Evolutionary conservation across 2,329 filamentous ascomycete genomes (phyloP), one percentile per base, ranked within the genome.

Genomic region (Macrophomina pseudophaseolina): DNA sequence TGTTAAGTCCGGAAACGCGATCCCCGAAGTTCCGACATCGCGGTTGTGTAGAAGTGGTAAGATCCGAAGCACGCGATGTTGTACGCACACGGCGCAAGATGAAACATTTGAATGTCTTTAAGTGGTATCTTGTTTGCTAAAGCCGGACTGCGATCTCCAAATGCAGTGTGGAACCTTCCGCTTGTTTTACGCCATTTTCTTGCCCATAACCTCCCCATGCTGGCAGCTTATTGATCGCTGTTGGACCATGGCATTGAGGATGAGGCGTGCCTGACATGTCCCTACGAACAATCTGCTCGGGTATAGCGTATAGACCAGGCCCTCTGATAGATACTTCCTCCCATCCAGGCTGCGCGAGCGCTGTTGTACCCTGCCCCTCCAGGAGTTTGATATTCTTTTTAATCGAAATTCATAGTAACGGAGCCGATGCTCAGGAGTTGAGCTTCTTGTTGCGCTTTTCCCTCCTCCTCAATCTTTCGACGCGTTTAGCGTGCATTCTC

Each of bases 401-500:
- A 14, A 4, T 28, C 7, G 42, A 35, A 30, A 32, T 16, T 28
- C 32, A 23, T 23, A 16, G 42, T 23, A 16, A 51, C 12, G 23
- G 18, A 14, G 38, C 8, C 32, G 6, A 18, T 5, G 53, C 68
- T 77, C 78, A 84, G 40, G 82, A 84, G 72, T 84, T 84, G 68
- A 85, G 73, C 77, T 93, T 81, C 83, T 94, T 95, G 81, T 94
- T 99, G 76, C 95, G 89, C 89, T 98, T 98, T 85, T 99, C 95
- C 80, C 93, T 91, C 76, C 94, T 88, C 89, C 93, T 97, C 80
- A 97, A 81, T 73, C 95, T 88, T 81, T 99, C 95, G 12, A 98
- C 90, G 69, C 94, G 87, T 86, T 97, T 98, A 80, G 88, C 89
- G 83, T 98, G 94, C 95, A 99, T 98, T 84, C 95, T 98, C 82